Evolutionary conservation across 768 basidiomycete genomes (phyloP).

Genomic region (Mrakia hoshinonis): DNA sequence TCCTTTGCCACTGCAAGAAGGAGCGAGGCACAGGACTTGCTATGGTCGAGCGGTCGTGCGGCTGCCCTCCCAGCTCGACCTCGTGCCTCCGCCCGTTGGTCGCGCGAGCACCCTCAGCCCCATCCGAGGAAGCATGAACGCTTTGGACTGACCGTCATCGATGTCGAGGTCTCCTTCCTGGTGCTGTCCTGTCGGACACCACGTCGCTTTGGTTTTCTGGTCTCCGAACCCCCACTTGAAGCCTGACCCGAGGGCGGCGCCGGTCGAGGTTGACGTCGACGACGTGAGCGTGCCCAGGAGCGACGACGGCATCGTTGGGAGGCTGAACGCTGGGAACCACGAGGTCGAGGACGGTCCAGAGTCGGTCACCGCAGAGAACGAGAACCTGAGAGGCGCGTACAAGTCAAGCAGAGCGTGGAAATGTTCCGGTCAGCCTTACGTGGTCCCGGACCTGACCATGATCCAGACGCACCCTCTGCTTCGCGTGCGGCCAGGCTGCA

Average conservation of each 20-base stretch:
- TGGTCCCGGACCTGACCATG: not conserved
- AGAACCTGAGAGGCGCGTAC: not conserved
- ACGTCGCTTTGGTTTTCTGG: not conserved
- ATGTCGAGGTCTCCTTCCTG: constrained; percentile 2
- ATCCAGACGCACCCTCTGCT: not conserved
- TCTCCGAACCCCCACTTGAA: constrained; percentile 8
- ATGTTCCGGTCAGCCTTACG: too few relatives aligned
- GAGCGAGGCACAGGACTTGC: too few relatives aligned
- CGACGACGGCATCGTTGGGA: not conserved
- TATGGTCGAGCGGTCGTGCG: too few relatives aligned
- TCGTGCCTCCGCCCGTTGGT: not conserved
- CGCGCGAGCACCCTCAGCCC: not conserved
- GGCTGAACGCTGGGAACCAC: not conserved
- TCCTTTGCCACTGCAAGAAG: too few relatives aligned
- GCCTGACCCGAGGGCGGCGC: too few relatives aligned
- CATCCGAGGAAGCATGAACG: not conserved
- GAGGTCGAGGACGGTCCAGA: not conserved
- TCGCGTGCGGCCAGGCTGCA: too few relatives aligned
- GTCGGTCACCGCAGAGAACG: not conserved
- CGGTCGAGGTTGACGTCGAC: not conserved
- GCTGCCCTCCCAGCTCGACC: too few relatives aligned
- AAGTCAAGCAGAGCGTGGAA: too few relatives aligned
- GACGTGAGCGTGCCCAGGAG: not conserved
- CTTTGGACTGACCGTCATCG: not conserved
- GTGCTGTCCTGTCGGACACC: not conserved